Conservation (phyloP, 768 basidiomycete genomes). For the Leucocoprinus sp. region DNA sequence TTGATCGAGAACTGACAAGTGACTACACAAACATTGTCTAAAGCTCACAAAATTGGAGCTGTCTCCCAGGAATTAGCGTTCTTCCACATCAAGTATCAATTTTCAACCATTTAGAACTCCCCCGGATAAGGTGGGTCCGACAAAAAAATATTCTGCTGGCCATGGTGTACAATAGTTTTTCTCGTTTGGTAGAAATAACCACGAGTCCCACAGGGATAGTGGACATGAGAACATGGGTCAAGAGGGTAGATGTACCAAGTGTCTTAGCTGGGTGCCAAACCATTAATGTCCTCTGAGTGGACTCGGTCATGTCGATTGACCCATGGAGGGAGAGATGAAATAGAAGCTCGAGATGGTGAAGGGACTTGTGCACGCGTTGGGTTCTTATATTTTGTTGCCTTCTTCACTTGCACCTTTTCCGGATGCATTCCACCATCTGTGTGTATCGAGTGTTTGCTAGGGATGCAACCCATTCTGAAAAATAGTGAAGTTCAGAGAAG, state of each 20-base stretch:
- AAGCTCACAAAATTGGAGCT: neutral
- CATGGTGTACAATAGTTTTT: too few relatives aligned
- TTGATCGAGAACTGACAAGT: neutral
- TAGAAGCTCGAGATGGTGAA: constrained; percentile 3
- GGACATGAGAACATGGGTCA: neutral
- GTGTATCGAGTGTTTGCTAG: constrained; percentile 27
- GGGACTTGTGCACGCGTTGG: constrained; percentile 6
- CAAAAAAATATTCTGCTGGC: too few relatives aligned
- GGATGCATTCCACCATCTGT: neutral
- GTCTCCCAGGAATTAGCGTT: constrained; percentile 18
- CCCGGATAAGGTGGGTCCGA: neutral
- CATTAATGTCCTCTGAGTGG: neutral
- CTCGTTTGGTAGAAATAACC: too few relatives aligned
- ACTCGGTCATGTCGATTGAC: neutral
- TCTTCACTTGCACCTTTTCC: neutral
- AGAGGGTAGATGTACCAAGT: constrained; percentile 2
- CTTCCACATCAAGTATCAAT: neutral
- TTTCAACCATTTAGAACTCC: neutral
- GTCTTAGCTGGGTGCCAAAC: neutral
- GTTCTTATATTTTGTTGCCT: constrained; percentile 5
- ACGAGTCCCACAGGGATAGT: too few relatives aligned
- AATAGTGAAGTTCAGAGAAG: neutral
- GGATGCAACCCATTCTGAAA: constrained; percentile 32
- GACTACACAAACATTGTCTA: neutral
- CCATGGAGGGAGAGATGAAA: constrained; percentile 7